These are phyloP conservation scores for Mucor saturninus DNA, from an alignment of 371 early-diverging fungal genomes.

Conservation along the genomic window DNA sequence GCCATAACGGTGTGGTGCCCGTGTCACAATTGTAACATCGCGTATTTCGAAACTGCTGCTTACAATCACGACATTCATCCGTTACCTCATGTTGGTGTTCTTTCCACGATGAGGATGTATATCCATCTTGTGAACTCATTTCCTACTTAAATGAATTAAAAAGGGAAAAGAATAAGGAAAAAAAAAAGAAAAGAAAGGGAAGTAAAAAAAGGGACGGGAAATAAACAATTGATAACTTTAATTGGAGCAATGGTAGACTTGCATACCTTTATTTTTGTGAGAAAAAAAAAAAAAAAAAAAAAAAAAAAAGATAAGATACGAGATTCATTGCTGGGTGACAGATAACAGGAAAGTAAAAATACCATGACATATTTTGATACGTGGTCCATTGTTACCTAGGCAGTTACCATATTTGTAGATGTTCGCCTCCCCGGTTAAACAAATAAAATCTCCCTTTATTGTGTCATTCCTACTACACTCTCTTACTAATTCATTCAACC, in stretches of 20 bases:
- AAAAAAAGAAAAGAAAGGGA: not conserved
- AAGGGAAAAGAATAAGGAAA: slow-evolving; percentile 3
- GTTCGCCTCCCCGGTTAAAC: too few relatives aligned
- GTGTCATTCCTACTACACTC: too few relatives aligned
- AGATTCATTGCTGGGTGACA: slow-evolving; percentile 14
- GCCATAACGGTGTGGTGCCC: slow-evolving; percentile 77
- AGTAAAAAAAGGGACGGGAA: not conserved
- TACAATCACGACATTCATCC: slow-evolving; percentile 18
- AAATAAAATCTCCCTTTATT: too few relatives aligned
- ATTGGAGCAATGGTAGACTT: slow-evolving; percentile 1
- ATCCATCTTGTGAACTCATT: not conserved
- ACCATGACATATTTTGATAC: not conserved
- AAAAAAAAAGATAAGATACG: slow-evolving; percentile 19
- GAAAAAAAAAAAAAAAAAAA: slow-evolving; percentile 1
- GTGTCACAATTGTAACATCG: slow-evolving; percentile 70
- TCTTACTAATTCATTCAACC: too few relatives aligned
- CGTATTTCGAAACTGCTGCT: slow-evolving; percentile 11
- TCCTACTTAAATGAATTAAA: not conserved
- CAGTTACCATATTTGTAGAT: too few relatives aligned
- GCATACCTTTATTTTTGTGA: slow-evolving; percentile 13
- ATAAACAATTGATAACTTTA: slow-evolving; percentile 3
- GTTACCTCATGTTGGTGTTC: not conserved
- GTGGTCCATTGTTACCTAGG: too few relatives aligned
- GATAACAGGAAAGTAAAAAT: not conserved
- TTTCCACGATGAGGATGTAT: not conserved